phyloP scores from a whole-genome alignment of 176 grass and related monocot species.

The Musa beccarii region DNA sequence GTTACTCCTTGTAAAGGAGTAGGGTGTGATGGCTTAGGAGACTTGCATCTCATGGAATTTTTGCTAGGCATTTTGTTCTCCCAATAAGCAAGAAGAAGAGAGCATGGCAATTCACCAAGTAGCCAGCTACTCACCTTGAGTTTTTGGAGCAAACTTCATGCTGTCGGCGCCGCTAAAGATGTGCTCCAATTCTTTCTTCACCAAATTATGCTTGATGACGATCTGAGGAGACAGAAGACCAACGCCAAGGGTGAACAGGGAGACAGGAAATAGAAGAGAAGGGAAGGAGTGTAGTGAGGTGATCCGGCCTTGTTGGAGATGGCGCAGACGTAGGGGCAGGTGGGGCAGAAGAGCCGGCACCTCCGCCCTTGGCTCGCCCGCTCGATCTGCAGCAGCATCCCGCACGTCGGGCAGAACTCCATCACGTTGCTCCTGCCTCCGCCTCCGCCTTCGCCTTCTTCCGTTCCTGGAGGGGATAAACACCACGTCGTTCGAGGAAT shows the following conservation, averaged over 20 bases:
- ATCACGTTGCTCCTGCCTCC: slow-evolving; percentile 11
- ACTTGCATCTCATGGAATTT: no score
- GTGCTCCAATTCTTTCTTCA: slow-evolving; percentile 56
- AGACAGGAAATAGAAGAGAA: neutral
- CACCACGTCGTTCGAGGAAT: no score
- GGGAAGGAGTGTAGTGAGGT: neutral
- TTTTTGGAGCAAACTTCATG: slow-evolving; percentile 45
- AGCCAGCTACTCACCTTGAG: slow-evolving; percentile 21
- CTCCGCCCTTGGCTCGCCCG: slow-evolving; percentile 39
- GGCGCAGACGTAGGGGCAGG: slow-evolving; percentile 59
- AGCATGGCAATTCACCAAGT: no score
- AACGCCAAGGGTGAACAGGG: no score
- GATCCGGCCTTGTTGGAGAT: slow-evolving; percentile 42
- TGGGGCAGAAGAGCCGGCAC: slow-evolving; percentile 51
- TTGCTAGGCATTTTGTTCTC: no score
- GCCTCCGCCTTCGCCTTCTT: no score
- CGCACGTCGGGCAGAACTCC: slow-evolving; percentile 78
- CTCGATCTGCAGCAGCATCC: slow-evolving; percentile 62
- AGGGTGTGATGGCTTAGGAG: no score
- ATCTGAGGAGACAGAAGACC: slow-evolving; percentile 29
- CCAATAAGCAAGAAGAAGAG: no score
- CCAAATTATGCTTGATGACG: slow-evolving; percentile 44
- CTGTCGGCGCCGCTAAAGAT: slow-evolving; percentile 39
- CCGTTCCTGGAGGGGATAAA: no score
- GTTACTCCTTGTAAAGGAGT: no score